Base-by-base conservation (phyloP, 768 basidiomycete species). In the Cystofilobasidium macerans region DNA sequence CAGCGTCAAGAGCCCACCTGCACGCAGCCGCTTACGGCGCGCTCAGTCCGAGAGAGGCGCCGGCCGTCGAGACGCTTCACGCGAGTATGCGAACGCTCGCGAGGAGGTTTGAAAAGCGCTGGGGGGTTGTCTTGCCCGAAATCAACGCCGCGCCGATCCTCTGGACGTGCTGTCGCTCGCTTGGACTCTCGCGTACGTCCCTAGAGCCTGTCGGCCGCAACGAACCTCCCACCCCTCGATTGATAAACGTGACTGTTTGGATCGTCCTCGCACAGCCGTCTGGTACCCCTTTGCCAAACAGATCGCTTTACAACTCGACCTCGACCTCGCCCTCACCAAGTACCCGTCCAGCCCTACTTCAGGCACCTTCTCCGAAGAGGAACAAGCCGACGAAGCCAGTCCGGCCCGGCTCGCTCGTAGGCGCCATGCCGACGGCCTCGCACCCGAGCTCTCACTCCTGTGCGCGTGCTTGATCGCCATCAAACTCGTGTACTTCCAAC, bases 401-500 rank as follows among this genome's bases (percentile, higher is more conserved):
- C 64, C 11, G 32, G 20, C 8, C 12, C 16, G 40, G 30, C 38
- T 8, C 7, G 11, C 28, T 26, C 48, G 30, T 28, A 73, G 76
- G 28, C 83, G 84, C 72, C 80, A 78, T 62, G 79, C 80, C 62
- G 87, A 88, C 74, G 84, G 81, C 69, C 80, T 81, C 33, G 83
- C 87, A 8, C 81, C 85, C 13, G 89, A 92, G 72, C 77, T 86
- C 57, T 80, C 81, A 3, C 76, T 89, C 28, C 73, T 82, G 51
- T 83, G 82, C 2, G 79, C 78, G 18, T 81, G 82, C 57, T 79
- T 91, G 16, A 80, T 89, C 14, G 84, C 85, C 40, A 78, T 92
- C 71, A 93, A 92, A 77, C 80, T 94, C 80, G 81, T 85, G 30
- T 92, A 92, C 71, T 87, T 84, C 72, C 77, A 69, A 3, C n/a